A percentile compares a stretch with the other conserved stretches of the same genome.
phyloP scores from a whole-genome alignment of 257 asterid species.

The Lantana camara region DNA sequence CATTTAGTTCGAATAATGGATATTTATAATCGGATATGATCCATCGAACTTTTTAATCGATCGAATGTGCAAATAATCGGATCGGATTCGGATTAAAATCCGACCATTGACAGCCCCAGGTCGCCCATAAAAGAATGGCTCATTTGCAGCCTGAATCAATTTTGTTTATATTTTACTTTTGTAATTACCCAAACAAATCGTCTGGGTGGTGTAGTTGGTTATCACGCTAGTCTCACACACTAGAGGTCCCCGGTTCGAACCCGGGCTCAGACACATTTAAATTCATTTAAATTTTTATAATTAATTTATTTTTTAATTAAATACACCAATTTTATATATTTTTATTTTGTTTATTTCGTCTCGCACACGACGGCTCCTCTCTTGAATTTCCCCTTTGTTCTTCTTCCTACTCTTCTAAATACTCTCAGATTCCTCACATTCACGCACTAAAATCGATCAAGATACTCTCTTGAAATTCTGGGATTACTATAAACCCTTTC shows the following conservation, averaged over 20 bases:
- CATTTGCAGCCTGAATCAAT: no score
- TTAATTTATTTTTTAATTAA: no score
- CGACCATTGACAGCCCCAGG: no score
- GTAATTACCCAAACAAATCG: no score
- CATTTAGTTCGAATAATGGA: no score
- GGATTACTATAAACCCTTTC: conserved; percentile 5
- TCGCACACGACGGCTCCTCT: background rate
- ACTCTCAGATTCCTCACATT: conserved; percentile 5
- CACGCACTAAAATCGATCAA: background rate
- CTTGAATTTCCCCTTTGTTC: background rate
- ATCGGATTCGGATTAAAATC: no score
- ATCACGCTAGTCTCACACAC: conserved; percentile 99
- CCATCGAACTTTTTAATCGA: no score
- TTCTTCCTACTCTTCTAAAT: conserved; percentile 1
- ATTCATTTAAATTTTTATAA: background rate
- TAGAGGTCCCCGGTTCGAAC: conserved; percentile 99
- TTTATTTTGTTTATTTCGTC: no score
- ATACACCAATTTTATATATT: background rate
- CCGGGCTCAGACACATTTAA: conserved; percentile 83
- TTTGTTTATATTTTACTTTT: no score
- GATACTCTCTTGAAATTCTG: background rate
- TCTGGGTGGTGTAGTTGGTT: conserved; percentile 99
- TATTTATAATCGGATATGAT: no score
- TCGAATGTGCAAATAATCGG: no score
- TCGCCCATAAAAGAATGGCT: no score